Evolutionary conservation across 139 green algal genomes (phyloP).

Genomic region (Bryopsis sp.): DNA sequence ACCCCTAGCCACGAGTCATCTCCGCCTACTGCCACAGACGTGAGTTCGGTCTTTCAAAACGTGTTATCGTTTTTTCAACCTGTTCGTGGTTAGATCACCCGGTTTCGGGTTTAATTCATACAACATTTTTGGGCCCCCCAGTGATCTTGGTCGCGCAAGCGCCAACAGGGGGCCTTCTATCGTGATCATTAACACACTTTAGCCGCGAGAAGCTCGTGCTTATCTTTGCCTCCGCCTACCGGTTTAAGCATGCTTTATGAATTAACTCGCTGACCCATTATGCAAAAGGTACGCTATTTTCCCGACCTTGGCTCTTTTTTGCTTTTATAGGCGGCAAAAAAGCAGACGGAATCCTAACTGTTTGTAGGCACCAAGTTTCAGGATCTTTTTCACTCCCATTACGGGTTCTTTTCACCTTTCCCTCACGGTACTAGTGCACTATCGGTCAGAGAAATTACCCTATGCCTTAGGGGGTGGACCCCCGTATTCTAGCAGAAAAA

Average conservation of each 20-base stretch:
- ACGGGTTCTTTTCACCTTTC: conserved; percentile 50
- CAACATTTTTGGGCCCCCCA: too few relatives aligned
- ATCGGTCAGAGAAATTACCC: conserved; percentile 49
- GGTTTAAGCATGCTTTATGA: conserved; percentile 42
- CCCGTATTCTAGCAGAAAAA: not conserved
- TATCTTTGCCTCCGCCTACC: conserved; percentile 43
- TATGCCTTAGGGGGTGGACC: not conserved
- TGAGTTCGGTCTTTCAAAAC: conserved; percentile 44
- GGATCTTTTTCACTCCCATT: conserved; percentile 44
- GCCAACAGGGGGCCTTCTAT: too few relatives aligned
- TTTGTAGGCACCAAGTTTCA: conserved; percentile 45
- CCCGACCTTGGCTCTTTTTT: too few relatives aligned
- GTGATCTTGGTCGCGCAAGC: too few relatives aligned
- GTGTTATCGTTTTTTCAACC: conserved; percentile 43
- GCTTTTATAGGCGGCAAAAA: too few relatives aligned
- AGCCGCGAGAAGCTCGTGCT: conserved; percentile 36
- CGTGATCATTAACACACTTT: too few relatives aligned
- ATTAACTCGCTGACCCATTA: conserved; percentile 56
- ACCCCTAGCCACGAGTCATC: conserved; percentile 55
- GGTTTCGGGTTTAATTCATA: conserved; percentile 49
- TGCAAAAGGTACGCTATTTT: conserved; percentile 59
- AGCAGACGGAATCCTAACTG: conserved; percentile 33
- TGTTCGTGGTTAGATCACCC: conserved; percentile 52
- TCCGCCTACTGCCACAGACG: conserved; percentile 47
- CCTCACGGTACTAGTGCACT: conserved; percentile 70